Evolutionary conservation across 1,139 yeast genomes (phyloP), one percentile per base, ranked within the genome.

Genomic region (Saccharomyces hybrid): DNA sequence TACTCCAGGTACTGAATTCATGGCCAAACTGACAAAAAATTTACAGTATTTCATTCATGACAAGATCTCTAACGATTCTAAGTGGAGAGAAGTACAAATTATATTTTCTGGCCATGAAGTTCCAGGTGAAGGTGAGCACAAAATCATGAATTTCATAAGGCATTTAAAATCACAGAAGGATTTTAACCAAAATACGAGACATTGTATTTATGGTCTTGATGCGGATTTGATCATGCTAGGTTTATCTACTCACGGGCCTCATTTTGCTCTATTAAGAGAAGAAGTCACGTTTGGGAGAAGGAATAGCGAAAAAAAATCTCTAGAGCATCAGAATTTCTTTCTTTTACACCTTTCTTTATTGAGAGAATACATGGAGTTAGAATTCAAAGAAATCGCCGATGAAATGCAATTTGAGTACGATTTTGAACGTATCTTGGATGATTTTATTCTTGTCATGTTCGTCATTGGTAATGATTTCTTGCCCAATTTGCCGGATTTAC

Each of bases 101-200:
- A 81, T 95, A 44, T 82, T 95, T 59, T 87, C 96, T 55, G 99
- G 96, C 53, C 97, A 95, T 61, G 93, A 93, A 62, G 98, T 90
- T n/a, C 99, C 99, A 3, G 99, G 99, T 60, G 99, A 95, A 78
- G 99, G 99, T 70, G 99, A 95, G 74, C 99, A 93, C 74, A 93
- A 93, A 70, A 89, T 93, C 63, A 93, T 93, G 99, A 89, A 88
- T 65, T 95, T 84, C 67, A 89, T 95, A 60, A 81, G 99, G 71
- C 78, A 84, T 49, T 86, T 86, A 71, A 83, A 95, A 62, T 79
- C 53, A 1, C 88, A 84, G 61, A 81, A 84, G 0, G 79, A 78
- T 51, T 88, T 89, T 66, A 81, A 91, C 68, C 87, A 95, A 50
- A 89, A 93, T 68, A 82, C 93, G 23, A 82, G 93, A 66, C 99